A percentile compares a stretch with the other conserved stretches of the same genome.
These are phyloP conservation scores for Epichloe sp. DNA, from an alignment of 2,329 filamentous ascomycete genomes.

Conservation along the genomic window DNA sequence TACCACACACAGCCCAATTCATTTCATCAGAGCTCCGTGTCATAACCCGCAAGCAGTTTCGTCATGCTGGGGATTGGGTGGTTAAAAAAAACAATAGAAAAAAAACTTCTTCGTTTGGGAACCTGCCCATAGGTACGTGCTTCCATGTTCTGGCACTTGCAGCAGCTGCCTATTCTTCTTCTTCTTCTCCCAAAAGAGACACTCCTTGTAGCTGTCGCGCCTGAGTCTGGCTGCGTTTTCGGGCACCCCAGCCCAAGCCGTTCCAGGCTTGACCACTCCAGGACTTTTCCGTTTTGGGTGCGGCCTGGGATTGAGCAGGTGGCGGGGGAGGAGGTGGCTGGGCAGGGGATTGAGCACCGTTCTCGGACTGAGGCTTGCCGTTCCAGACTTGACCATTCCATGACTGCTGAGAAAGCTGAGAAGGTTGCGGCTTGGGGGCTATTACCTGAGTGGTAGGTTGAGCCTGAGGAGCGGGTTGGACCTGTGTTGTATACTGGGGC, in stretches of 20 bases:
- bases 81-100: background rate
- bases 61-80: background rate
- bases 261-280: slow-evolving; percentile 6
- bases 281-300: background rate
- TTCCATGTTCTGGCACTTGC: background rate
- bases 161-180: background rate
- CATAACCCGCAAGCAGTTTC: slow-evolving; percentile 1
- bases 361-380: background rate
- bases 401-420: background rate
- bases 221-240: background rate
- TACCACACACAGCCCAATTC: background rate
- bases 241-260: slow-evolving; percentile 1
- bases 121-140: background rate
- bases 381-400: slow-evolving; percentile 1
- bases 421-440: background rate
- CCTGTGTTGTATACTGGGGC: background rate
- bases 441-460: background rate
- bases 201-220: background rate
- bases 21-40: background rate
- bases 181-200: background rate
- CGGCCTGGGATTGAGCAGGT: background rate
- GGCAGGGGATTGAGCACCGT: background rate
- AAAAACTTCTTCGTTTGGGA: background rate
- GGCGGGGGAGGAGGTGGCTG: background rate
- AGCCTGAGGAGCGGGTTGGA: background rate